phyloP scores from a whole-genome alignment of 805 yeast species.

The Pichia occidentalis region DNA sequence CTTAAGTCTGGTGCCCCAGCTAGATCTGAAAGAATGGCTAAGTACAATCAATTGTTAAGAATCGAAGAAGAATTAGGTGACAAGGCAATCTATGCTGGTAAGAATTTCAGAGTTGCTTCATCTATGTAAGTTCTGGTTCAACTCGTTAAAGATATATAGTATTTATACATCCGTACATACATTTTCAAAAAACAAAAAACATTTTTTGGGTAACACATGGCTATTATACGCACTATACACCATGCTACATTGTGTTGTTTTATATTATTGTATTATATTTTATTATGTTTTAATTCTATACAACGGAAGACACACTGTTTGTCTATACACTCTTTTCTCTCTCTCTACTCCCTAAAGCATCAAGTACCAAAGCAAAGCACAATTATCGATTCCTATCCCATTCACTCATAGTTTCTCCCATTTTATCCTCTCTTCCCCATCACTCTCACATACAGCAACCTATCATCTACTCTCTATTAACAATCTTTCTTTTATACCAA shows the following conservation, averaged over 20 bases:
- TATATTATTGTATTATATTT: too few species aligned
- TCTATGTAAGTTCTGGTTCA: conserved; percentile 20
- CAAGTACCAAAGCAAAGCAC: too few species aligned
- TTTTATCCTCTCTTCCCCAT: background rate
- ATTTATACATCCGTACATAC: too few species aligned
- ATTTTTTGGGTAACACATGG: too few species aligned
- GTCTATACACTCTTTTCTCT: background rate
- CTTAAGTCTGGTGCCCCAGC: conserved; percentile 99
- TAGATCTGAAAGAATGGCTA: conserved; percentile 99
- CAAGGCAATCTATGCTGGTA: conserved; percentile 95
- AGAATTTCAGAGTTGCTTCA: conserved; percentile 64
- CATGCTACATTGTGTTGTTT: too few species aligned
- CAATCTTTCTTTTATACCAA: conserved; percentile 78
- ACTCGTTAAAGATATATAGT: background rate
- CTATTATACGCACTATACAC: too few species aligned
- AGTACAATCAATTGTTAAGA: conserved; percentile 96
- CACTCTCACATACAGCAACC: background rate
- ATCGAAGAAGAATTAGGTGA: conserved; percentile 98
- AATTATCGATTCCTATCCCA: too few species aligned
- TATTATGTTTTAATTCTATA: too few species aligned
- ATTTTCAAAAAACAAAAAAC: too few species aligned
- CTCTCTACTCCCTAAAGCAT: too few species aligned
- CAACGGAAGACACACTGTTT: too few species aligned
- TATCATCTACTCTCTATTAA: conserved; percentile 29
- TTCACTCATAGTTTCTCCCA: background rate